A percentile compares a stretch with the other conserved stretches of the same genome.
Evolutionary conservation across 345 rosid species (phyloP).

Genomic region (Brassica cretica): DNA sequence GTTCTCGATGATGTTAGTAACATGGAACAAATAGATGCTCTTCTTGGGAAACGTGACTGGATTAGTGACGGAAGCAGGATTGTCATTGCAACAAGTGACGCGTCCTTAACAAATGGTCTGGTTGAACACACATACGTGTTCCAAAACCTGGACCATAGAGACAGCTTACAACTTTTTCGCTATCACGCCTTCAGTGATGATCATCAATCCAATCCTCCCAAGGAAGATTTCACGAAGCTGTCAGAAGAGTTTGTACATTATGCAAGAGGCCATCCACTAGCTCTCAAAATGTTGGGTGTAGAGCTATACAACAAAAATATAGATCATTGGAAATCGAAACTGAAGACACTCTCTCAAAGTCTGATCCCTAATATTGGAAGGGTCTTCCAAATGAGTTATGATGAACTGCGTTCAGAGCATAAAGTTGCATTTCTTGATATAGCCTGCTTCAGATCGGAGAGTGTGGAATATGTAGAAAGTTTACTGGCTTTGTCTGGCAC

Average conservation of each 20-base stretch:
- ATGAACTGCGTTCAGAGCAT: background rate
- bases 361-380: background rate
- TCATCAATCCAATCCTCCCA: background rate
- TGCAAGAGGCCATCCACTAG: background rate
- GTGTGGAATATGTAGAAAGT: background rate
- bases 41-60: too few relatives aligned
- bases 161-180: slow-evolving; percentile 22
- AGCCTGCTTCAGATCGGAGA: slow-evolving; percentile 1
- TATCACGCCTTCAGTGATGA: background rate
- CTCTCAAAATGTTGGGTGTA: background rate
- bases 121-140: slow-evolving; percentile 10
- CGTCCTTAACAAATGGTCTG: background rate
- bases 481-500: background rate
- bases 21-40: background rate
- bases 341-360: background rate
- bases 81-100: slow-evolving; percentile 27
- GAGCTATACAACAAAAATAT: background rate
- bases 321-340: too few relatives aligned
- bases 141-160: background rate
- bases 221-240: background rate
- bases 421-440: background rate
- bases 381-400: background rate
- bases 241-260: background rate
- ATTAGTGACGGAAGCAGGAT: slow-evolving; percentile 19
- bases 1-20: slow-evolving; percentile 27